Evolutionary conservation across 305 asterid species (phyloP).

Genomic region (Rubia peregrina): DNA sequence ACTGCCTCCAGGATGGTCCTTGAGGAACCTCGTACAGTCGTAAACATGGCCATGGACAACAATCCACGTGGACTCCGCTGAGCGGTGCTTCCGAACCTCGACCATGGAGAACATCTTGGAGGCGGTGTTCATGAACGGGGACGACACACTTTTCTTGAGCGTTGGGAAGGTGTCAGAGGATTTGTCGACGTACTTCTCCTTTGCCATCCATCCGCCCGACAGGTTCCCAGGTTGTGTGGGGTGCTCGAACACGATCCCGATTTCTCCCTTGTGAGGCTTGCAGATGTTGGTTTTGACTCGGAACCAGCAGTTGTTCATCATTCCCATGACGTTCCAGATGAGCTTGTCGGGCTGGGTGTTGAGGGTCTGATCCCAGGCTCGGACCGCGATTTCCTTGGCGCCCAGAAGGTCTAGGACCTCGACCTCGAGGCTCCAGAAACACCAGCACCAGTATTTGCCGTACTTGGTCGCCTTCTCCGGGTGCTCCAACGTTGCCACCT

Average conservation of each 20-base stretch:
- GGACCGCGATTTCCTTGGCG: slow-evolving; percentile 78
- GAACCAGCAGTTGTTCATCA: slow-evolving; percentile 99
- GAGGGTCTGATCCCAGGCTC: slow-evolving; percentile 89
- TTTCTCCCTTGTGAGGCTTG: slow-evolving; percentile 74
- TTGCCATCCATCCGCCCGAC: slow-evolving; percentile 97
- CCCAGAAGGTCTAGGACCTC: slow-evolving; percentile 69
- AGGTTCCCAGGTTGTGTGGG: slow-evolving; percentile 85
- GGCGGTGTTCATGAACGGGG: slow-evolving; percentile 81
- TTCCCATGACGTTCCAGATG: slow-evolving; percentile 93
- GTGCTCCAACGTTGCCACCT: slow-evolving; percentile 43
- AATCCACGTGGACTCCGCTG: slow-evolving; percentile 76
- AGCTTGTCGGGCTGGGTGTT: slow-evolving; percentile 93
- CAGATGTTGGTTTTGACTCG: slow-evolving; percentile 69
- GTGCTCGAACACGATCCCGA: slow-evolving; percentile 85
- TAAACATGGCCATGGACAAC: slow-evolving; percentile 84
- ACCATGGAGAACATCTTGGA: slow-evolving; percentile 47
- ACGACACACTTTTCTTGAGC: slow-evolving; percentile 64
- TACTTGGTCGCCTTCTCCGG: slow-evolving; percentile 69
- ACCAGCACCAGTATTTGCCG: slow-evolving; percentile 95
- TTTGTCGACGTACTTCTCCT: slow-evolving; percentile 58
- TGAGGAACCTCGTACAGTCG: slow-evolving; percentile 67
- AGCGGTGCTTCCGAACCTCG: slow-evolving; percentile 65
- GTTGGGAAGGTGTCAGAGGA: slow-evolving; percentile 33
- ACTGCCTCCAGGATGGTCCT: slow-evolving; percentile 84
- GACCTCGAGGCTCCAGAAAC: slow-evolving; percentile 83